Conservation (phyloP, 2,329 filamentous ascomycete species). For the Dactylella cylindrospora region DNA sequence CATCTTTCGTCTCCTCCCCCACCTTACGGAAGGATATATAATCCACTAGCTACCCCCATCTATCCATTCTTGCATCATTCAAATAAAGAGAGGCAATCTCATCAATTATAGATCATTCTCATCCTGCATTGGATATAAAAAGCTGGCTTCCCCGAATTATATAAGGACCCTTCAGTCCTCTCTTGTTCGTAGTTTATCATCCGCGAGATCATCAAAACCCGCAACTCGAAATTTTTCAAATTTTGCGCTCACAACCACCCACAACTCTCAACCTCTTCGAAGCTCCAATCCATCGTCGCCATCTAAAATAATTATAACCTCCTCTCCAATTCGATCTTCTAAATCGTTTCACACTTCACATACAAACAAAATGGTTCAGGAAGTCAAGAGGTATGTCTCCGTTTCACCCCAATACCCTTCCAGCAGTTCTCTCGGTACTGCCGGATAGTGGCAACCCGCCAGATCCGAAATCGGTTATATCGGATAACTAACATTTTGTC, state of each 20-base stretch:
- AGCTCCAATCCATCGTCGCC: background rate
- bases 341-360: conserved; percentile 13
- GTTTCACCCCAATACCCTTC: background rate
- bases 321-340: background rate
- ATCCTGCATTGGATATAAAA: no score
- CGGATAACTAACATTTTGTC: background rate
- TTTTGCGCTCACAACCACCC: conserved; percentile 4
- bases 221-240: conserved; percentile 5
- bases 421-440: background rate
- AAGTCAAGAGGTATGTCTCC: conserved; percentile 28
- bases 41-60: no score
- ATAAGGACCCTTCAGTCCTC: conserved; percentile 36
- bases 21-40: no score
- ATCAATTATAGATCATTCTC: no score
- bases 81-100: no score
- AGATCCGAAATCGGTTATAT: background rate
- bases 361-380: conserved; percentile 43
- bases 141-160: conserved; percentile 29
- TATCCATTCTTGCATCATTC: no score
- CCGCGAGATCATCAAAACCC: conserved; percentile 9
- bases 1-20: no score
- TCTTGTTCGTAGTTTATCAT: conserved; percentile 9
- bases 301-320: background rate
- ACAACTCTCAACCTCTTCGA: background rate
- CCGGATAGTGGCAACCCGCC: no score